Conservation (phyloP, 441 rosid genomes). For the Croton setiger region DNA sequence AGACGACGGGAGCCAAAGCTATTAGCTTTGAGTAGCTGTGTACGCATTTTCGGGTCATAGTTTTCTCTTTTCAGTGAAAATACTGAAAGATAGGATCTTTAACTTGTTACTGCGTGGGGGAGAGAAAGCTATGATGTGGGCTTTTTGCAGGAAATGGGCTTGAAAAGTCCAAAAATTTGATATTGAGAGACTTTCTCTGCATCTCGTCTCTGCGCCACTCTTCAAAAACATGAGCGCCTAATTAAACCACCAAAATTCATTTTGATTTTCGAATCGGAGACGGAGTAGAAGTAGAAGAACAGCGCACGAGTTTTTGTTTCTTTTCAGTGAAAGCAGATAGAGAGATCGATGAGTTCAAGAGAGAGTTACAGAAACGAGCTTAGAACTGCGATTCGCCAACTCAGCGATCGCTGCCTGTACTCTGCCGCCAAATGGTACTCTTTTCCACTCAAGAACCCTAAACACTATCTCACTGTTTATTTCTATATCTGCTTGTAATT, state of each 20-base stretch:
- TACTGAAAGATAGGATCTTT: neutral
- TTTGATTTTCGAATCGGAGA: slow-evolving; percentile 9
- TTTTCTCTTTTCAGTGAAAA: neutral
- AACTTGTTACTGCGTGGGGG: neutral
- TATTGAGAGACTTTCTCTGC: neutral
- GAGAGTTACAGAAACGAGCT: slow-evolving; percentile 79
- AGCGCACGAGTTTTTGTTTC: neutral
- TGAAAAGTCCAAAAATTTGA: neutral
- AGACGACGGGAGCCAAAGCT: neutral
- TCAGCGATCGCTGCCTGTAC: slow-evolving; percentile 77
- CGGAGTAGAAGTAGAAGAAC: neutral
- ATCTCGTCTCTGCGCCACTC: neutral
- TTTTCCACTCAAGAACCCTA: slow-evolving; percentile 40
- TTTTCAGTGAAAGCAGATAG: neutral
- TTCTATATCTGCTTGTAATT: neutral
- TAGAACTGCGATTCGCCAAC: slow-evolving; percentile 73
- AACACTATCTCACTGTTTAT: slow-evolving; percentile 7
- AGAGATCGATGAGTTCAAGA: slow-evolving; percentile 59
- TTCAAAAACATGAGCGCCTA: slow-evolving; percentile 12
- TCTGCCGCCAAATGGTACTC: slow-evolving; percentile 82
- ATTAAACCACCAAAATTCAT: neutral
- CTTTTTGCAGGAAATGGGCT: neutral
- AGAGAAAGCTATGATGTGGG: neutral
- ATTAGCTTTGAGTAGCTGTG: neutral
- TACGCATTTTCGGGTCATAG: neutral